Conservation (phyloP, 257 asterid genomes). For the Solanum pinnatisectum region DNA sequence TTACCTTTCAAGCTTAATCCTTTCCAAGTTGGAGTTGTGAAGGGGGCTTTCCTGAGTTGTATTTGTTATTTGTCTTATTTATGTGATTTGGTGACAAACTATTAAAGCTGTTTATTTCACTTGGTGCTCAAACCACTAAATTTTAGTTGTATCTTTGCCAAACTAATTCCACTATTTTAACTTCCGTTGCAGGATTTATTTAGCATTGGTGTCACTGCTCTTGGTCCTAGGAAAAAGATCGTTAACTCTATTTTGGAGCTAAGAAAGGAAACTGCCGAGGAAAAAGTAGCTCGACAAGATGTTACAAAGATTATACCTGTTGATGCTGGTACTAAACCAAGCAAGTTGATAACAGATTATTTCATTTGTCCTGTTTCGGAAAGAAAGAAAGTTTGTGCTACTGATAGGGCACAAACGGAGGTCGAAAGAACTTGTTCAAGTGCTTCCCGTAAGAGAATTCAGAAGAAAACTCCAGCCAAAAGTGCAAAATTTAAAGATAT, state of each 20-base stretch:
- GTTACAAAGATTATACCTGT: conserved; percentile 22
- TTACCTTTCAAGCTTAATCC: neutral
- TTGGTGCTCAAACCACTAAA: neutral
- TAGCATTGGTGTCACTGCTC: conserved; percentile 71
- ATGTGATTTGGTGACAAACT: neutral
- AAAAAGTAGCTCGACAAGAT: conserved; percentile 27
- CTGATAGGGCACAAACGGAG: conserved; percentile 22
- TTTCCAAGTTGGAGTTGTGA: neutral
- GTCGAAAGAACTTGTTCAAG: conserved; percentile 14
- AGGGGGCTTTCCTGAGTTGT: neutral
- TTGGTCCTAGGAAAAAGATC: conserved; percentile 91
- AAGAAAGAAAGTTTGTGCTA: conserved; percentile 19
- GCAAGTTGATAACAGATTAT: conserved; percentile 81
- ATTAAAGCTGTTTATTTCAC: neutral
- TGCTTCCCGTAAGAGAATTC: conserved; percentile 17
- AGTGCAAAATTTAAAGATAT: conserved; percentile 51
- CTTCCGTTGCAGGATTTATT: conserved; percentile 52
- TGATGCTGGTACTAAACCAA: conserved; percentile 21
- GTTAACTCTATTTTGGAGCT: conserved; percentile 51
- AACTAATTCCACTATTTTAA: neutral
- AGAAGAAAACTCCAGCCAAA: conserved; percentile 27
- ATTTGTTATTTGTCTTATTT: neutral
- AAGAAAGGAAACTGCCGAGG: conserved; percentile 21
- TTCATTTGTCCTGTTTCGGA: conserved; percentile 41
- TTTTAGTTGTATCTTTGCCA: neutral